Percentiles rank a stretch among this genome's conserved stretches.
Conservation (phyloP, 75 land plant species). For the Adiantum capillusveneris region DNA sequence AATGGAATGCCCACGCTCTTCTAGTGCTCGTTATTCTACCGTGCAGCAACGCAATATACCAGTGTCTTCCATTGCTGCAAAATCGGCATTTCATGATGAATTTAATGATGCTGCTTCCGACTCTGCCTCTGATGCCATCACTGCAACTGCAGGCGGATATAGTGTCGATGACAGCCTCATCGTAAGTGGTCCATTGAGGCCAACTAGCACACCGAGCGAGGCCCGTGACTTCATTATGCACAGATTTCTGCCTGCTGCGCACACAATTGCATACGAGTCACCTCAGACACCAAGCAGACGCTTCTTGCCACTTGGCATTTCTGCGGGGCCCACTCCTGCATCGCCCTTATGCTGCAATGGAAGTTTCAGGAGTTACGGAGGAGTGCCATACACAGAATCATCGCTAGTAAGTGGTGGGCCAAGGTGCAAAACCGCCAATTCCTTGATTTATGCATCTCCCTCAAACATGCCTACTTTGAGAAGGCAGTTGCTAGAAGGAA, state of each 20-base stretch:
- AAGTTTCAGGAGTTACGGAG: too few species aligned
- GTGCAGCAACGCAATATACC: not conserved
- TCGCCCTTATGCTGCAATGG: too few species aligned
- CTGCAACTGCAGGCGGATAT: not conserved
- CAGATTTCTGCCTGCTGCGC: conserved; percentile 83
- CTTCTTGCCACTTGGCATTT: not conserved
- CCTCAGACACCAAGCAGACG: conserved; percentile 24
- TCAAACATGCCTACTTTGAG: too few species aligned
- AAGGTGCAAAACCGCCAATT: too few species aligned
- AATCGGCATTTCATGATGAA: not conserved
- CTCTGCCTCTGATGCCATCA: not conserved
- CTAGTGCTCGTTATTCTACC: too few species aligned
- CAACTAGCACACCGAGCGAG: conserved; percentile 12
- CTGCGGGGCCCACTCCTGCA: too few species aligned
- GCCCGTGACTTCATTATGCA: conserved; percentile 70
- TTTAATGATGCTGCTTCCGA: not conserved
- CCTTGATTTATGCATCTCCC: too few species aligned
- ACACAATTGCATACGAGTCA: conserved; percentile 56
- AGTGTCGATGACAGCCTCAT: not conserved
- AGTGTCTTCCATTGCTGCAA: not conserved
- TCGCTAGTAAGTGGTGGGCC: too few species aligned
- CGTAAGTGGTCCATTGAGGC: not conserved
- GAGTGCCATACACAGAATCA: too few species aligned
- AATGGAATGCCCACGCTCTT: too few species aligned
- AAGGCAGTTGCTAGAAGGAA: too few species aligned